Evolutionary conservation across 2,329 filamentous ascomycete genomes (phyloP).

Genomic region (Cladosporium sp.): DNA sequence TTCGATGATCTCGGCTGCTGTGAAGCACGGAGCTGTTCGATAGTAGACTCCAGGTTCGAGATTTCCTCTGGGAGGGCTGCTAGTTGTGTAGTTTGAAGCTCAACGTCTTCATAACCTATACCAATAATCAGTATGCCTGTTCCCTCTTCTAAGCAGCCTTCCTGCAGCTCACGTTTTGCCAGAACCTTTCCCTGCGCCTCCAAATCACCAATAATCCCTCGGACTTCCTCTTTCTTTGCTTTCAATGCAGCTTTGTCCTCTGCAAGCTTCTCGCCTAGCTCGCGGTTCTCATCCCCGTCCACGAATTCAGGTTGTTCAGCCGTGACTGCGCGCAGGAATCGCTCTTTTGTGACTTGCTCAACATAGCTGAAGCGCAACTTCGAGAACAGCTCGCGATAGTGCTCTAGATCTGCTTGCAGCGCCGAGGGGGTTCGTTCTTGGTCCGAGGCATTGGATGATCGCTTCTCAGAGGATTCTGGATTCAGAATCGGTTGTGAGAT

Average conservation of each 20-base stretch:
- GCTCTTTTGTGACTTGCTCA: slow-evolving; percentile 97
- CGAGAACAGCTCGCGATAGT: slow-evolving; percentile 93
- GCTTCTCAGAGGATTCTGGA: slow-evolving; percentile 37
- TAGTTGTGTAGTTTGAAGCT: slow-evolving; percentile 50
- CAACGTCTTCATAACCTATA: slow-evolving; percentile 51
- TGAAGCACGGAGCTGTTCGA: slow-evolving; percentile 41
- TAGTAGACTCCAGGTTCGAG: slow-evolving; percentile 46
- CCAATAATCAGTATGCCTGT: not conserved
- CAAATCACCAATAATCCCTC: slow-evolving; percentile 66
- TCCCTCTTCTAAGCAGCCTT: not conserved
- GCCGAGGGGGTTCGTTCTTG: slow-evolving; percentile 69
- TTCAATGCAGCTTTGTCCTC: slow-evolving; percentile 73
- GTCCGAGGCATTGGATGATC: slow-evolving; percentile 69
- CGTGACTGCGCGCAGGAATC: slow-evolving; percentile 89
- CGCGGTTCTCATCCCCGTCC: slow-evolving; percentile 73
- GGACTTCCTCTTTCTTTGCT: slow-evolving; percentile 73
- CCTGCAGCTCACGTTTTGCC: slow-evolving; percentile 40
- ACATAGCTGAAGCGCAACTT: slow-evolving; percentile 97
- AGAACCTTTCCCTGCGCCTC: slow-evolving; percentile 61
- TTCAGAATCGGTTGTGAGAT: slow-evolving; percentile 35
- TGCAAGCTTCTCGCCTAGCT: slow-evolving; percentile 66
- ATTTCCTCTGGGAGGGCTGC: slow-evolving; percentile 51
- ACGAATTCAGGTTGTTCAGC: slow-evolving; percentile 85
- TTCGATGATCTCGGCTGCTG: slow-evolving; percentile 31
- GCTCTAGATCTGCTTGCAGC: slow-evolving; percentile 75